Percentiles rank a stretch among this genome's conserved stretches.
These are phyloP conservation scores for Fusarium pilosicola DNA, from an alignment of 2,329 filamentous ascomycete species.

Conservation along the genomic window DNA sequence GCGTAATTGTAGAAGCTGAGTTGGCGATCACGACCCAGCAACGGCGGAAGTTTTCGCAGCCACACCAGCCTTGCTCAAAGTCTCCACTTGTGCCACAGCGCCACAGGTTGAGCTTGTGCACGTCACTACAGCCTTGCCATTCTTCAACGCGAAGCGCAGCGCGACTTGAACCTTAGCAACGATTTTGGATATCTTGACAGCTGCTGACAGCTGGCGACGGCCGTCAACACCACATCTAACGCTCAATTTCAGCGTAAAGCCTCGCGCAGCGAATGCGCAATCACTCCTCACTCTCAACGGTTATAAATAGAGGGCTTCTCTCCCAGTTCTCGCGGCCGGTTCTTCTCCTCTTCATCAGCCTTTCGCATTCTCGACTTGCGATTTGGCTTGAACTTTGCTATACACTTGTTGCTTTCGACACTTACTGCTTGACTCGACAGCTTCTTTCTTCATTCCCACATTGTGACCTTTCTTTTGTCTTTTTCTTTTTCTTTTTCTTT, in stretches of 20 bases:
- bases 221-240: background rate
- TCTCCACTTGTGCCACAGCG: conserved; percentile 23
- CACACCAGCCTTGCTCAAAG: conserved; percentile 34
- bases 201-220: background rate
- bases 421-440: conserved; percentile 3
- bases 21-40: conserved; percentile 28
- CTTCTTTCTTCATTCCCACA: background rate
- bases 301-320: conserved; percentile 14
- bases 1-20: conserved; percentile 17
- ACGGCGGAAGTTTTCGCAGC: conserved; percentile 44
- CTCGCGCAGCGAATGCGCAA: background rate
- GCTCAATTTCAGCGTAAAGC: background rate
- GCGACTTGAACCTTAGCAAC: conserved; percentile 8
- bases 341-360: background rate
- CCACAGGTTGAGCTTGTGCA: conserved; percentile 13
- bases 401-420: conserved; percentile 5
- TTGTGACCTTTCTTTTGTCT: background rate
- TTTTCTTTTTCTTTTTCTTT: no score
- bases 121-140: conserved; percentile 34
- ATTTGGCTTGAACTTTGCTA: conserved; percentile 15
- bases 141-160: background rate
- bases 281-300: background rate
- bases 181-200: background rate
- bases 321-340: background rate
- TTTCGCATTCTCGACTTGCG: conserved; percentile 11